Conservation (phyloP, 352 stramenopile genomes). For the Peronosclerospora sorghi region DNA sequence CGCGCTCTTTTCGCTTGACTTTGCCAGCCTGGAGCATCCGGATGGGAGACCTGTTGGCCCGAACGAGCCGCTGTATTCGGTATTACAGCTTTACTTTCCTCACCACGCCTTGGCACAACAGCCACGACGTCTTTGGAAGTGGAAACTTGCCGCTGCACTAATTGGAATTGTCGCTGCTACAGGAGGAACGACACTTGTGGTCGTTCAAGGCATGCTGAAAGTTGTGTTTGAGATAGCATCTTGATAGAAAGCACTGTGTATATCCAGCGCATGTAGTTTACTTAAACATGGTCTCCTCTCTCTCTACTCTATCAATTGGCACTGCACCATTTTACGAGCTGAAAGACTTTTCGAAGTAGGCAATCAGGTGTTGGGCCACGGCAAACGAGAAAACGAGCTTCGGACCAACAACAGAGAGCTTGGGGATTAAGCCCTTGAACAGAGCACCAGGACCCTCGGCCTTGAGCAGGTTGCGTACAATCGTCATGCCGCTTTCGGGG, state of each 20-base stretch:
- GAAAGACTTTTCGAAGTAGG: slow-evolving; percentile 87
- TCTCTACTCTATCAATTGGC: not conserved
- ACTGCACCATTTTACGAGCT: slow-evolving; percentile 8
- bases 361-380: slow-evolving; percentile 91
- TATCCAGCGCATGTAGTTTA: too few relatives aligned
- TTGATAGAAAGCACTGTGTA: too few relatives aligned
- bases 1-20: slow-evolving; percentile 42
- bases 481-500: slow-evolving; percentile 81
- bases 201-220: slow-evolving; percentile 9
- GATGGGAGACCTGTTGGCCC: slow-evolving; percentile 22
- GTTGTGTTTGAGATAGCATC: slow-evolving; percentile 1
- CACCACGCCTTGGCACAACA: slow-evolving; percentile 47
- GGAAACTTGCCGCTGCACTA: slow-evolving; percentile 42
- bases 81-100: slow-evolving; percentile 59
- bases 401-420: slow-evolving; percentile 90
- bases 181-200: slow-evolving; percentile 10
- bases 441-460: slow-evolving; percentile 86
- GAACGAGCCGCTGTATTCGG: slow-evolving; percentile 33
- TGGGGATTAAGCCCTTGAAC: slow-evolving; percentile 93
- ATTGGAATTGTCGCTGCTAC: slow-evolving; percentile 25
- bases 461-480: slow-evolving; percentile 89
- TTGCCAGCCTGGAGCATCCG: slow-evolving; percentile 26
- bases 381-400: slow-evolving; percentile 96
- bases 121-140: slow-evolving; percentile 48
- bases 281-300: too few relatives aligned